Evolutionary conservation across 1,284 basidiomycete genomes (phyloP).

Genomic region (Microbotryum intermedium): DNA sequence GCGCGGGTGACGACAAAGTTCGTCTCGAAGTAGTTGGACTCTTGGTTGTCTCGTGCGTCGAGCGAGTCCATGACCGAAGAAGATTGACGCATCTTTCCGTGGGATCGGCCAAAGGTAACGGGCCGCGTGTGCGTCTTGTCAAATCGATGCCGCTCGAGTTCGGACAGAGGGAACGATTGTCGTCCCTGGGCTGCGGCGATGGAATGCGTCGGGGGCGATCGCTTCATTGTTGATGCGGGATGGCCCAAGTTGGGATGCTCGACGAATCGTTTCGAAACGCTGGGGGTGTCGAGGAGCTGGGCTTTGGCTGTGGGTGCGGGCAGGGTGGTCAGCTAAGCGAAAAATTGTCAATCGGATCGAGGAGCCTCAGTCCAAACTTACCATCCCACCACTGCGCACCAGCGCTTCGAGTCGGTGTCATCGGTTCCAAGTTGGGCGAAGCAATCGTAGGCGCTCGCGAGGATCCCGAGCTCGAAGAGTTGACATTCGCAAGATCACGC

Average conservation of each 20-base stretch:
- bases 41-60: constrained; percentile 23
- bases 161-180: constrained; percentile 24
- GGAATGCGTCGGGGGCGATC: constrained; percentile 6
- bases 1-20: constrained; percentile 73
- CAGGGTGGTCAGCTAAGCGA: not conserved
- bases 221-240: constrained; percentile 10
- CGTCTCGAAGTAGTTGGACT: constrained; percentile 49
- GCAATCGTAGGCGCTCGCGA: too few relatives aligned
- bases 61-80: constrained; percentile 25
- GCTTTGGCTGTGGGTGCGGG: constrained; percentile 4
- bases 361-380: not conserved
- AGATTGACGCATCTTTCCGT: constrained; percentile 29
- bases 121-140: not conserved
- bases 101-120: constrained; percentile 9
- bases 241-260: constrained; percentile 16
- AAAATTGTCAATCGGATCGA: too few relatives aligned
- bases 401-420: constrained; percentile 28
- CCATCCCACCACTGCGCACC: constrained; percentile 16
- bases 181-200: constrained; percentile 7
- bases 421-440: constrained; percentile 12
- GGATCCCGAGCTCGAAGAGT: constrained; percentile 10
- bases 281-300: constrained; percentile 26
- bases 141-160: constrained; percentile 8
- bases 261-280: constrained; percentile 10
- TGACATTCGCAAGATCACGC: too few relatives aligned